Conservation (phyloP, 352 stramenopile genomes). For the Aphanomyces astaci region DNA sequence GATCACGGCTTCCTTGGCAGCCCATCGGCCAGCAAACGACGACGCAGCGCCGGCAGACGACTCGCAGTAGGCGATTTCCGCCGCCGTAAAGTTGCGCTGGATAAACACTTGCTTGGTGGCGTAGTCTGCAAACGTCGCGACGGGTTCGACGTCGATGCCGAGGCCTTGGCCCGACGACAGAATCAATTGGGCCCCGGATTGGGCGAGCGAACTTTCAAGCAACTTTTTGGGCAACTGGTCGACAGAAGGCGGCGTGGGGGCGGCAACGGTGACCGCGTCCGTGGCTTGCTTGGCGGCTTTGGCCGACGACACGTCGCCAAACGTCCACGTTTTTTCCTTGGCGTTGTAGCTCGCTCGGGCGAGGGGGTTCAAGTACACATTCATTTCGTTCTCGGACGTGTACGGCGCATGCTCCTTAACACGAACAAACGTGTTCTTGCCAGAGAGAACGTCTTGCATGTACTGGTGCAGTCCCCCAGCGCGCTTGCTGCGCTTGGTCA, state of each 20-base stretch:
- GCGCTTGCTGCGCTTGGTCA: slow-evolving; percentile 45
- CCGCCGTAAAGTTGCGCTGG: slow-evolving; percentile 81
- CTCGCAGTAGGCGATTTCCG: slow-evolving; percentile 82
- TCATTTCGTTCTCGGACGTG: slow-evolving; percentile 68
- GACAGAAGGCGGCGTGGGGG: neutral
- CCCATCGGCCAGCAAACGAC: slow-evolving; percentile 83
- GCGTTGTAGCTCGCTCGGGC: slow-evolving; percentile 69
- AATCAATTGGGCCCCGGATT: slow-evolving; percentile 15
- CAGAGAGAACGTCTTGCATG: slow-evolving; percentile 60
- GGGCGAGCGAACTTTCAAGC: slow-evolving; percentile 7
- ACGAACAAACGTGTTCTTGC: slow-evolving; percentile 66
- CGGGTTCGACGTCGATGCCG: slow-evolving; percentile 75
- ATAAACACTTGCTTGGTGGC: slow-evolving; percentile 76
- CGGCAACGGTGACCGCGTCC: neutral
- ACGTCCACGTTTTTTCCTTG: slow-evolving; percentile 59
- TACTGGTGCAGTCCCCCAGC: slow-evolving; percentile 69
- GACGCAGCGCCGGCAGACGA: slow-evolving; percentile 64
- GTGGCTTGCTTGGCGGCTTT: slow-evolving; percentile 27
- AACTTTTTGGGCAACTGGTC: slow-evolving; percentile 24
- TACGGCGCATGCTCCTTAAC: slow-evolving; percentile 81
- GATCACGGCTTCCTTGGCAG: slow-evolving; percentile 84
- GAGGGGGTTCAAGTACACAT: slow-evolving; percentile 76
- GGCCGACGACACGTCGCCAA: slow-evolving; percentile 39
- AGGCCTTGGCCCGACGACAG: slow-evolving; percentile 33
- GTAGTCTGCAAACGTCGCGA: slow-evolving; percentile 75